Evolutionary conservation across 2,329 filamentous ascomycete species (phyloP), one percentile per base, ranked within the genome.

Genomic region (Phialophora tarda): DNA sequence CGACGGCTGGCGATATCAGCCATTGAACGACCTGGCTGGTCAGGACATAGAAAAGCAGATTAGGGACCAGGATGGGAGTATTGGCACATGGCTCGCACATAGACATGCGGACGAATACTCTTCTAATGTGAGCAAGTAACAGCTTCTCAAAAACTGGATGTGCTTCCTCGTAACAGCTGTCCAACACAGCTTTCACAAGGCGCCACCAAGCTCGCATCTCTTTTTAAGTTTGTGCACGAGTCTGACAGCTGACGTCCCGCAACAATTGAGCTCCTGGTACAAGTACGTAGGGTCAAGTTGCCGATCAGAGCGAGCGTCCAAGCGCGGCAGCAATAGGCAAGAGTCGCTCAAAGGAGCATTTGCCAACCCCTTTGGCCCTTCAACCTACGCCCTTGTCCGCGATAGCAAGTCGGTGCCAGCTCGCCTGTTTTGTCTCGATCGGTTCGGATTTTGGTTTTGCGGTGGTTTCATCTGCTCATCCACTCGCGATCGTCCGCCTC

Each of bases 401-500:
- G 5, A 7, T 21, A n/a, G 14, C 38, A n/a, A 8, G 38, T 44
- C 38, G 14, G 38, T 44, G 38, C 5, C 21, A 12, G 48, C 48
- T 51, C 48, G 48, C 48, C 48, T 51, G 48, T 51, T 51, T 28
- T 51, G 48, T 28, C 48, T 32, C 14, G 28, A 56, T 50, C 41
- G 30, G 57, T 17, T 50, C 44, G 10, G 21, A 28, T 23, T 50
- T 28, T 12, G 30, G 24, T 23, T n/a, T 21, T 17, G 38, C 7
- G 14, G 38, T 44, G 6, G 38, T 44, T 44, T 44, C 38, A 41
- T 58, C 34, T 14, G 4, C 17, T 50, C 57, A 48, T 8, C 57
- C 57, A 59, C 57, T 59, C 41, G 47, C 28, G 47, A 59, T 48
- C 41, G 41, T 59, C 24, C 57, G 44, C 57, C 44, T 51, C 57